Evolutionary conservation across 148 eudicot species (phyloP), one percentile per base, ranked within the genome.

Genomic region (Rhododendron molle): DNA sequence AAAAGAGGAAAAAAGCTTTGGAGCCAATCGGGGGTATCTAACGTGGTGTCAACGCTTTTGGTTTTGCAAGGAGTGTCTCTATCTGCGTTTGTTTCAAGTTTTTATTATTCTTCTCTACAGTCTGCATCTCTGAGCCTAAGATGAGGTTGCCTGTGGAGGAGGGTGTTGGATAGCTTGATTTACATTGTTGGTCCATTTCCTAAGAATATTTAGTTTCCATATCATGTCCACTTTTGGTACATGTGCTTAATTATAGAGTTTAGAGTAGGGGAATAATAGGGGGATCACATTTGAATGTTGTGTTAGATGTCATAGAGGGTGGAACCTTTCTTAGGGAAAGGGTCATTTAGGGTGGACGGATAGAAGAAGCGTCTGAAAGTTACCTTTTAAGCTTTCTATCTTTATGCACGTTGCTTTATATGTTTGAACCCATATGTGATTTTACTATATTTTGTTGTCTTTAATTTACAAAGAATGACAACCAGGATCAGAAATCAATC

Each of bases 401-500:
- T 65, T 82, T 28, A 47, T 71, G 60, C 62, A 28, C 12, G 8
- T 71, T 28, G 10, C 78, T 83, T 83, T 83, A 10, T 16, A 47
- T 44, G 71, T 89, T 81, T 83, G 15, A 26, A 23, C 80, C 81
- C 71, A 58, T 65, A 79, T 78, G 49, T 89, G 44, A 78, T 71
- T 86, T 3, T 81, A 9, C 46, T 86, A 18, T 28, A 50, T 46
- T 38, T 21, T 76, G 52, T 52, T 16, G 50, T 54, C 15, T 84
- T 81, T 73, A 34, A 65, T 73, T 88, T 46, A 34, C 89, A 85
- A 86, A 90, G 92, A 89, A 89, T 89, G 92, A 88, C 85, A 87
- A 81, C 89, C 92, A 90, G 89, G 95, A 95, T 85, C 86, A 85
- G 81, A 94, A 92, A 85, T 96, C 89, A 83, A 85, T 90, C 36